Base-by-base conservation (phyloP, 176 grass and related monocot species). In the Oryza glaberrima region DNA sequence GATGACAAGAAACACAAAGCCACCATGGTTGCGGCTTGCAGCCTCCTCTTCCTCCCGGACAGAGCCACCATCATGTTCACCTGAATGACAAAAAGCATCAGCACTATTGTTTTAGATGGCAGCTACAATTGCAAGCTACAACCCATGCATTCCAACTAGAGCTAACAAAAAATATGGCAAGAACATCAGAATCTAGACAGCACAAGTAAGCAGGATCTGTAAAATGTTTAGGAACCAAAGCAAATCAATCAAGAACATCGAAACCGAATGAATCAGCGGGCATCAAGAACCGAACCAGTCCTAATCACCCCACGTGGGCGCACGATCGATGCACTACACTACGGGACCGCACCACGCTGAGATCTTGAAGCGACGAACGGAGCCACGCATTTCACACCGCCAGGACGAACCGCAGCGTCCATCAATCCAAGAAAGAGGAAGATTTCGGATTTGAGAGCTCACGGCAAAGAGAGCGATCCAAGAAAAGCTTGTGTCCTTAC, bases 1-100 rank as follows among this genome's bases (percentile, higher is more conserved):
- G 83, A 73, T 75, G 91, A 93, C n/a, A 84, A 35, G 70, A 90
- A 85, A 61, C 61, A 79, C 28, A 85, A 43, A 43, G 91, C 36
- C 67, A 71, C 47, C 73, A 94, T 70, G 41, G 68, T 72, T 66
- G 75, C 70, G 2, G 78, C 60, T 58, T 23, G 75, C 81, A 78
- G 68, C 79, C 82, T 71, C 72, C 60, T 83, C 30, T 32, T 32
- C 43, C 69, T 88, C 76, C 52, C 81, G 0, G 32, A 22, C 49
- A n/a, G 54, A 49, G 14, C 66, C 81, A 66, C 43, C 81, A 74
- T 87, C 61, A 83, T 83, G 80, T 80, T 90, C 73, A 85, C 87
- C 92, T 94, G 92, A 85, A 65, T 80, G 46, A 75, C 66, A 75
- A 23, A 58, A 58, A 58, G 41, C 72, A 83, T 65, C 63, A 75